Conservation (phyloP, 148 eudicot genomes). For the Nepenthes mirabilis region DNA sequence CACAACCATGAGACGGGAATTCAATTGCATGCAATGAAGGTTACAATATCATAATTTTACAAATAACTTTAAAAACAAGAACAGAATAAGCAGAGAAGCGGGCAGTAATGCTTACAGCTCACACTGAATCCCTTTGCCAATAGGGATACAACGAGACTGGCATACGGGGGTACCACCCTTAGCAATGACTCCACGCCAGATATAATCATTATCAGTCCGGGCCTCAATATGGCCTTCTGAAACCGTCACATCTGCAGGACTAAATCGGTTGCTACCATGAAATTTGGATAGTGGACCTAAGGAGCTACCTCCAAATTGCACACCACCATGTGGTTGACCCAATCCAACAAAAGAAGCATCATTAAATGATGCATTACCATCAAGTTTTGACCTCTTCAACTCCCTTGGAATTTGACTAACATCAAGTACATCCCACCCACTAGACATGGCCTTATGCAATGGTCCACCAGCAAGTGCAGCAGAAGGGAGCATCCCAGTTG, state of each 20-base stretch:
- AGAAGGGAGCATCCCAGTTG: slow-evolving; percentile 39
- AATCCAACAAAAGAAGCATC: slow-evolving; percentile 19
- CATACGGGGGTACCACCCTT: slow-evolving; percentile 87
- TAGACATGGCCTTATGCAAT: slow-evolving; percentile 21
- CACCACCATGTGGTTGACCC: slow-evolving; percentile 22
- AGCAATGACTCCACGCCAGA: slow-evolving; percentile 93
- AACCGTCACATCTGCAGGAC: slow-evolving; percentile 12
- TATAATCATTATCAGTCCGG: slow-evolving; percentile 32
- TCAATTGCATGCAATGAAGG: neutral
- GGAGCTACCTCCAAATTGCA: slow-evolving; percentile 24
- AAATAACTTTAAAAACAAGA: neutral
- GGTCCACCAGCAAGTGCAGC: slow-evolving; percentile 29
- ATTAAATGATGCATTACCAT: slow-evolving; percentile 19
- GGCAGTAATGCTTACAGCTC: slow-evolving; percentile 54
- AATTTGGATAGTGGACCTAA: slow-evolving; percentile 16
- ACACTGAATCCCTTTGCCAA: slow-evolving; percentile 51
- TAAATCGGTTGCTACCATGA: slow-evolving; percentile 17
- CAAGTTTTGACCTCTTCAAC: slow-evolving; percentile 58
- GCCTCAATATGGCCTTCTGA: slow-evolving; percentile 21
- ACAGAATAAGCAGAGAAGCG: neutral
- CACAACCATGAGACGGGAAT: neutral
- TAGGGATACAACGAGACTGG: slow-evolving; percentile 80
- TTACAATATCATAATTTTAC: neutral
- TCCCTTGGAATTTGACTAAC: slow-evolving; percentile 60
- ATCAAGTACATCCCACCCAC: slow-evolving; percentile 75